Percentiles rank a stretch among this genome's conserved stretches.
phyloP scores from a whole-genome alignment of 2,329 filamentous ascomycete species.

The Claviceps spartinae region DNA sequence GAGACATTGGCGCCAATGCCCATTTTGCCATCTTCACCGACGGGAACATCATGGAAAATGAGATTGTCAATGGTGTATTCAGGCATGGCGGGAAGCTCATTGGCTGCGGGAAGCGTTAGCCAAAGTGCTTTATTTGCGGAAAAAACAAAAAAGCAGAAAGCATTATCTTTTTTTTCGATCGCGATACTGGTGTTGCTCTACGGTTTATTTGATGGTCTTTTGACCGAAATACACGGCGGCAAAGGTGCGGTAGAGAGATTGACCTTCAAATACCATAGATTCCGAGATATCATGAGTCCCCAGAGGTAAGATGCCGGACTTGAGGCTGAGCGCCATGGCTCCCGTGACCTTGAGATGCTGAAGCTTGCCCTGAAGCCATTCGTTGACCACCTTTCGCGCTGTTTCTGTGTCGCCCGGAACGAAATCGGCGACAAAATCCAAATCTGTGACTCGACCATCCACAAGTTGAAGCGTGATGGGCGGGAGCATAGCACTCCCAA shows the following conservation, averaged over 20 bases:
- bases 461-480: slow-evolving; percentile 61
- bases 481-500: slow-evolving; percentile 68
- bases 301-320: slow-evolving; percentile 65
- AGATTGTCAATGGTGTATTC: slow-evolving; percentile 71
- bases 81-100: slow-evolving; percentile 63
- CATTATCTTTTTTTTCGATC: neutral
- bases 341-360: slow-evolving; percentile 58
- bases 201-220: slow-evolving; percentile 29
- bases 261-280: slow-evolving; percentile 70
- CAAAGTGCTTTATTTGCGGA: slow-evolving; percentile 6
- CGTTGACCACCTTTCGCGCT: slow-evolving; percentile 67
- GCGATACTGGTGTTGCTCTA: slow-evolving; percentile 3
- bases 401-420: slow-evolving; percentile 63
- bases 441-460: slow-evolving; percentile 60
- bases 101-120: slow-evolving; percentile 35
- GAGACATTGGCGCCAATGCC: slow-evolving; percentile 73
- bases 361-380: slow-evolving; percentile 74
- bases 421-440: slow-evolving; percentile 70
- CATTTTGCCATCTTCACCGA: slow-evolving; percentile 33
- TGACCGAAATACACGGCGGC: slow-evolving; percentile 47
- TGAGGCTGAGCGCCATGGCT: slow-evolving; percentile 58
- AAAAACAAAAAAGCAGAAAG: neutral
- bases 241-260: slow-evolving; percentile 53
- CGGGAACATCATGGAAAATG: slow-evolving; percentile 59
- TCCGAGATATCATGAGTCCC: slow-evolving; percentile 66